phyloP scores from a whole-genome alignment of 306 rosid genomes.

The Vachellia collinsii region DNA sequence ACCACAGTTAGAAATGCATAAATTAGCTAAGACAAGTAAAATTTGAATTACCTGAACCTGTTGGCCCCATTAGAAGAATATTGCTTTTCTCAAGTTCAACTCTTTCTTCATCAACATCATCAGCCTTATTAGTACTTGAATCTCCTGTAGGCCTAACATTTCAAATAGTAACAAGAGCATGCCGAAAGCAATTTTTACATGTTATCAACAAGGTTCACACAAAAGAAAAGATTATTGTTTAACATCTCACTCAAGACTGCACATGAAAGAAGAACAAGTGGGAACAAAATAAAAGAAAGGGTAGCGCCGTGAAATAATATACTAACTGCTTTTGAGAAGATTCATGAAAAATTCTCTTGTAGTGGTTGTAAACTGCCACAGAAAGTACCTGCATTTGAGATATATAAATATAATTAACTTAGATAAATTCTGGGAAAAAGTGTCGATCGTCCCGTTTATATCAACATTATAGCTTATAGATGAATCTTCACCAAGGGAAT shows the following conservation, averaged over 20 bases:
- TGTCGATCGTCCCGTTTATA: background rate
- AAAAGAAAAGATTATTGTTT: constrained; percentile 4
- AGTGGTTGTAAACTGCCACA: constrained; percentile 96
- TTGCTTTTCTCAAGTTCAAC: constrained; percentile 97
- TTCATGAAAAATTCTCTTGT: constrained; percentile 80
- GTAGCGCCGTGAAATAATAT: constrained; percentile 30
- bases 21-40: constrained; percentile 21
- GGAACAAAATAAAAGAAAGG: background rate
- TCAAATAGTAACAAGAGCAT: constrained; percentile 48
- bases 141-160: constrained; percentile 85
- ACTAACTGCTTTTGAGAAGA: constrained; percentile 66
- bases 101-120: constrained; percentile 65
- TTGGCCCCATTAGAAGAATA: constrained; percentile 96
- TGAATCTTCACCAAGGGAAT: background rate
- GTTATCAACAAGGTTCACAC: constrained; percentile 10
- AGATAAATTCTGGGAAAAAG: too few relatives aligned
- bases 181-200: constrained; percentile 35
- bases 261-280: background rate
- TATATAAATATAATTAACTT: too few relatives aligned
- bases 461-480: background rate
- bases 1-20: background rate
- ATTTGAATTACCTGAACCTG: constrained; percentile 86
- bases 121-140: constrained; percentile 47
- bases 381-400: constrained; percentile 73
- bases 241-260: background rate